Percentiles rank a stretch among this genome's conserved stretches.
Conservation (phyloP, 2,329 filamentous ascomycete genomes). For the Golovinomyces cichoracearum region DNA sequence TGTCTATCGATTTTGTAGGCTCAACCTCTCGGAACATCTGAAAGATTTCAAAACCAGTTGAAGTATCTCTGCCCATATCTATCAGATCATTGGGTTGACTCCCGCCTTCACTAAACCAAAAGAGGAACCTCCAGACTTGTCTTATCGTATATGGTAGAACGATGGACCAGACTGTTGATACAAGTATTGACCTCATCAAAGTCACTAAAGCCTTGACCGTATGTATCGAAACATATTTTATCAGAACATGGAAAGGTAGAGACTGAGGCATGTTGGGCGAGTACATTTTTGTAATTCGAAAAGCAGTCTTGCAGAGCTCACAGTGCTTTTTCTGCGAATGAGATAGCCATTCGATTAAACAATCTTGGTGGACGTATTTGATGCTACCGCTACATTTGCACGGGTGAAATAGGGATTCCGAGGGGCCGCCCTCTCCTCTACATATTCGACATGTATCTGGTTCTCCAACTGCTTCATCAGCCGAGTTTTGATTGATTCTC, state of each 20-base stretch:
- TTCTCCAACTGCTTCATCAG: conserved; percentile 13
- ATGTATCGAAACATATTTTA: conserved; percentile 53
- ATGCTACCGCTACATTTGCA: conserved; percentile 99
- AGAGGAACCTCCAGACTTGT: conserved; percentile 73
- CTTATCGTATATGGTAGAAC: conserved; percentile 78
- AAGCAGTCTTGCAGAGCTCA: conserved; percentile 95
- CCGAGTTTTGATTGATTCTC: conserved; percentile 13
- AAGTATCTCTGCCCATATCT: conserved; percentile 4
- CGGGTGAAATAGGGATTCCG: conserved; percentile 82
- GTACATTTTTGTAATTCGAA: conserved; percentile 95
- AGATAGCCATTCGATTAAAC: conserved; percentile 93
- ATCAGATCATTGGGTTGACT: conserved; percentile 10
- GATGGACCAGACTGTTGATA: conserved; percentile 66
- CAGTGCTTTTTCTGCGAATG: conserved; percentile 99
- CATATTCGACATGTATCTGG: conserved; percentile 89
- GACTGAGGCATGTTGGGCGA: conserved; percentile 73
- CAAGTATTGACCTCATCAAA: conserved; percentile 55
- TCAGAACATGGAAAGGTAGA: conserved; percentile 56
- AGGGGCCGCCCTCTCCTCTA: conserved; percentile 54
- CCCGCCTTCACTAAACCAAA: conserved; percentile 34
- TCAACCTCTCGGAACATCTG: conserved; percentile 9
- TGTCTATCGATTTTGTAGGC: conserved; percentile 8
- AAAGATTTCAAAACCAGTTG: conserved; percentile 7
- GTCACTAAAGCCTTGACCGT: conserved; percentile 42
- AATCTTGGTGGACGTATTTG: conserved; percentile 94